These are phyloP conservation scores for Fistulinella prunicolor DNA, from an alignment of 768 basidiomycete genomes.

Conservation along the genomic window DNA sequence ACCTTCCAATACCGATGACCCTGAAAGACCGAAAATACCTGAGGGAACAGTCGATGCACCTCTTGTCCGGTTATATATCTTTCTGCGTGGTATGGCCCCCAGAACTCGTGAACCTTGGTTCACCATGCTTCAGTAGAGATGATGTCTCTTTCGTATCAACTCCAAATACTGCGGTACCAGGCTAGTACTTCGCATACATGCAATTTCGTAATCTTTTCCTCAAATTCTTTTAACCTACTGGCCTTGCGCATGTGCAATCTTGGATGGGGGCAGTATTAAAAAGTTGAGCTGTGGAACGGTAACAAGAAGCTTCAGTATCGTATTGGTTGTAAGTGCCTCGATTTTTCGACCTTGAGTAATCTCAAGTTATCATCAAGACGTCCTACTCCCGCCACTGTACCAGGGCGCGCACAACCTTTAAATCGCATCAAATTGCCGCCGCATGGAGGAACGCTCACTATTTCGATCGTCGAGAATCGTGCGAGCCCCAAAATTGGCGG, in stretches of 20 bases:
- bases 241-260: slow-evolving; percentile 75
- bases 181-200: slow-evolving; percentile 25
- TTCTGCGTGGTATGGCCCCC: slow-evolving; percentile 64
- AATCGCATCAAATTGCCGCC: slow-evolving; percentile 46
- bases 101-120: neutral
- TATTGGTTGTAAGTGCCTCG: slow-evolving; percentile 78
- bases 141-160: slow-evolving; percentile 89
- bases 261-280: slow-evolving; percentile 81
- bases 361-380: slow-evolving; percentile 33
- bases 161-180: slow-evolving; percentile 86
- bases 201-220: neutral
- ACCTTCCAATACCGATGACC: slow-evolving; percentile 40
- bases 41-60: slow-evolving; percentile 74
- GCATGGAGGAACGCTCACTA: slow-evolving; percentile 69
- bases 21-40: slow-evolving; percentile 49
- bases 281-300: slow-evolving; percentile 65
- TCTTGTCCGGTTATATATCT: slow-evolving; percentile 81
- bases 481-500: slow-evolving; percentile 36
- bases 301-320: slow-evolving; percentile 66
- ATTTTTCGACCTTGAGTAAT: neutral
- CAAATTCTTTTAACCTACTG: slow-evolving; percentile 27
- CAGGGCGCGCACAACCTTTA: slow-evolving; percentile 30
- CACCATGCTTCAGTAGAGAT: slow-evolving; percentile 52
- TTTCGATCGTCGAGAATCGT: slow-evolving; percentile 62
- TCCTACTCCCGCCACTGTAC: slow-evolving; percentile 30